phyloP scores from a whole-genome alignment of 257 asterid species.

The Solanum paucissectum region DNA sequence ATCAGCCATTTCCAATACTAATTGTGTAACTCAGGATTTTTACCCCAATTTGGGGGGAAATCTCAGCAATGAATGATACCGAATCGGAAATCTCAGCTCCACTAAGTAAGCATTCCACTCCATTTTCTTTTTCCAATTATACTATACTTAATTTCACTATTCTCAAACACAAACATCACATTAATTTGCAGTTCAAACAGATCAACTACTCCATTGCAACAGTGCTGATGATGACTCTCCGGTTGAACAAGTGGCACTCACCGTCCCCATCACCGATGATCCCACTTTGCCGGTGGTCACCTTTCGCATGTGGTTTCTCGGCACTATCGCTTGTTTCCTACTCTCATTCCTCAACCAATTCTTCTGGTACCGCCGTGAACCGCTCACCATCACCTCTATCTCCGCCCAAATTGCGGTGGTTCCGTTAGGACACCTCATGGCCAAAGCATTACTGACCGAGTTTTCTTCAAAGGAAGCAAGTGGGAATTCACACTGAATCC shows the following conservation, averaged over 20 bases:
- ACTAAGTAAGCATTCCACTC: conserved; percentile 10
- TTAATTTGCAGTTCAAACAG: neutral
- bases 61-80: neutral
- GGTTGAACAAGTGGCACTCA: conserved; percentile 71
- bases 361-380: conserved; percentile 90
- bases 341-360: conserved; percentile 89
- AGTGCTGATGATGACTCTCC: conserved; percentile 30
- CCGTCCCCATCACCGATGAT: conserved; percentile 72
- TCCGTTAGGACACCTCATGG: conserved; percentile 84
- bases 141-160: neutral
- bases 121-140: neutral
- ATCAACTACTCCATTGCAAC: neutral
- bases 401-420: conserved; percentile 90
- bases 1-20: neutral
- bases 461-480: conserved; percentile 46
- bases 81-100: conserved; percentile 17
- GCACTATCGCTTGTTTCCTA: conserved; percentile 47
- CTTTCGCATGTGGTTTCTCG: conserved; percentile 72
- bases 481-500: conserved; percentile 72
- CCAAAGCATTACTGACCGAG: conserved; percentile 36
- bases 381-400: conserved; percentile 63
- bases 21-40: neutral
- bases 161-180: neutral
- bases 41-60: neutral
- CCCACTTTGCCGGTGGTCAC: conserved; percentile 54